Base-by-base conservation (phyloP, 2,329 filamentous ascomycete species). In the Achaetomium macrosporum region DNA sequence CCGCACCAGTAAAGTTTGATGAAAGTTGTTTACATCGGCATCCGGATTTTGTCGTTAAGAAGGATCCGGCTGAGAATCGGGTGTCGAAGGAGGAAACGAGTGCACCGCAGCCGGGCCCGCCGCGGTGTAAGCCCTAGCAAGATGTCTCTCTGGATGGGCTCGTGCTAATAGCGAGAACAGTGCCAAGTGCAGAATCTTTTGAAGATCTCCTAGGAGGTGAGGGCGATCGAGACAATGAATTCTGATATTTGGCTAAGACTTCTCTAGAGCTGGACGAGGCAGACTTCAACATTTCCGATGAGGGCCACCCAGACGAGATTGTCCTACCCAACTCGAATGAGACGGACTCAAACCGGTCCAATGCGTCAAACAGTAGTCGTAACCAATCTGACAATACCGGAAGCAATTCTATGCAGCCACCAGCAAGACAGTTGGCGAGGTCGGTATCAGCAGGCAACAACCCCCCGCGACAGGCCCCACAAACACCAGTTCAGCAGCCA, bases 1-100 rank as follows among this genome's bases (percentile, higher is more conserved):
- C 84, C 15, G 77, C 80, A 52, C 87, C 89, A 5, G 79, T 82
- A 30, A 90, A 81, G 68, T 96, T 90, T 72, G 83, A 92, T 60
- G 83, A 87, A 57, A 78, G 80, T n/a, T 85, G 85, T 39, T 76
- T 97, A 36, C 85, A 96, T 69, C 82, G 92, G 37, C 91, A 96
- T 68, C 72, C 82, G 1, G 88, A 91, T 65, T 95, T 80, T 66
- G 79, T 77, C n/a, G 44, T 51, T 20, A 86, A 85, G 66, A 83
- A 79, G 64, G 78, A 83, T 54, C 65, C 70, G 2, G 62, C 13
- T 3, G 46, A 44, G 37, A 20, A 15, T 19, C 42, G 42, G 29
- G 13, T 59, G 25, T 54, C 53, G 10, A 65, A 64, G 54, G 49
- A 52, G 9, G 64, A 65, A 30, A 53, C 41, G 16, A 47, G 15